These are phyloP conservation scores for Rhododendron ferrugineum DNA, from an alignment of 148 eudicot genomes.

Conservation along the genomic window DNA sequence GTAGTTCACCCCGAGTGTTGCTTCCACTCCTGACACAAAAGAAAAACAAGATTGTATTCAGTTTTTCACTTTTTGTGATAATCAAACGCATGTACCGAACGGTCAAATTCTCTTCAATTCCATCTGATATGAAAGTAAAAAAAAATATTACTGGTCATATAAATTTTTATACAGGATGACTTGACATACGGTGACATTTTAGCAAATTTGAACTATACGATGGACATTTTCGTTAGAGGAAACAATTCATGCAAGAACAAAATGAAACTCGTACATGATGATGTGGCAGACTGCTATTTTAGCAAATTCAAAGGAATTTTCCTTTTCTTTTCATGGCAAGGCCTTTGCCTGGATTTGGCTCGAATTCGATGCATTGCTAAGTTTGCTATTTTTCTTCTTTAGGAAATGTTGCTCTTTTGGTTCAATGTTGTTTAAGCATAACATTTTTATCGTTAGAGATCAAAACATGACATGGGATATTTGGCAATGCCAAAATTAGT, in stretches of 20 bases:
- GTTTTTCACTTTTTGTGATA: neutral
- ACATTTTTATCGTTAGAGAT: neutral
- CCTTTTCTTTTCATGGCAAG: too few species aligned
- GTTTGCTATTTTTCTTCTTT: neutral
- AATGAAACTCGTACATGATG: neutral
- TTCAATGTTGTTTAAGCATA: neutral
- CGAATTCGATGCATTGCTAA: neutral
- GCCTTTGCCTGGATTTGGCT: neutral
- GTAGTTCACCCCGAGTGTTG: slow-evolving; percentile 63
- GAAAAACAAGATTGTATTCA: neutral
- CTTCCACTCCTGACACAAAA: slow-evolving; percentile 25
- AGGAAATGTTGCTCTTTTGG: neutral
- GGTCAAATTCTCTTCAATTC: too few species aligned
- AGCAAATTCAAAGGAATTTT: neutral
- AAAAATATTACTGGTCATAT: neutral
- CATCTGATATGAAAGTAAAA: too few species aligned
- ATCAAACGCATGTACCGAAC: too few species aligned
- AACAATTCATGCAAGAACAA: neutral
- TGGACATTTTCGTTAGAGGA: neutral
- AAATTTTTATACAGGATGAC: neutral
- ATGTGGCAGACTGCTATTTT: neutral
- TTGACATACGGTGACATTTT: neutral
- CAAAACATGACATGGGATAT: neutral
- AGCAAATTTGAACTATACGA: neutral
- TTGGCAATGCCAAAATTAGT: neutral